Evolutionary conservation across 106 monocot genomes (phyloP).

Genomic region (Gastrodia elata): DNA sequence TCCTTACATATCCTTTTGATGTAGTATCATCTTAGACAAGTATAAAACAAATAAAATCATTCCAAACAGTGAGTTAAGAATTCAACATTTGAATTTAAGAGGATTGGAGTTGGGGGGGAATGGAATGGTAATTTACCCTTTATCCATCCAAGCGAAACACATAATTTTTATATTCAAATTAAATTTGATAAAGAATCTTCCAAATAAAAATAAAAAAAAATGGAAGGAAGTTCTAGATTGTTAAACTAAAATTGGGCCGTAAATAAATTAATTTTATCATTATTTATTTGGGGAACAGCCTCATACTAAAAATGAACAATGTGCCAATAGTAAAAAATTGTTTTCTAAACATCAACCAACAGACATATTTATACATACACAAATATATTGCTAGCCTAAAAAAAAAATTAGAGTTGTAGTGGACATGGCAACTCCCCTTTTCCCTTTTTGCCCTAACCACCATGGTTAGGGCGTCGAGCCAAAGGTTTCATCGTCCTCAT

Average conservation of each 20-base stretch:
- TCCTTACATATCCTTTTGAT: neutral
- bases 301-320: neutral
- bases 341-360: neutral
- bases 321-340: neutral
- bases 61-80: neutral
- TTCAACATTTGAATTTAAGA: neutral
- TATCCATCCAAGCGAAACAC: neutral
- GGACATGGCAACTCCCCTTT: too few relatives aligned
- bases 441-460: too few relatives aligned
- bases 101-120: neutral
- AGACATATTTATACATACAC: too few relatives aligned
- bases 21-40: neutral
- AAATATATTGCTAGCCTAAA: too few relatives aligned
- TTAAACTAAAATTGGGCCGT: neutral
- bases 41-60: neutral
- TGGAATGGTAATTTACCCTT: neutral
- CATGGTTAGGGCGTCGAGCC: too few relatives aligned
- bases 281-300: neutral
- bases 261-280: neutral
- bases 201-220: neutral
- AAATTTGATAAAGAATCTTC: neutral
- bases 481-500: too few relatives aligned
- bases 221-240: neutral
- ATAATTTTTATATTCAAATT: neutral
- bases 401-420: too few relatives aligned